phyloP scores from a whole-genome alignment of 768 basidiomycete genomes.

The Mycena floridula region DNA sequence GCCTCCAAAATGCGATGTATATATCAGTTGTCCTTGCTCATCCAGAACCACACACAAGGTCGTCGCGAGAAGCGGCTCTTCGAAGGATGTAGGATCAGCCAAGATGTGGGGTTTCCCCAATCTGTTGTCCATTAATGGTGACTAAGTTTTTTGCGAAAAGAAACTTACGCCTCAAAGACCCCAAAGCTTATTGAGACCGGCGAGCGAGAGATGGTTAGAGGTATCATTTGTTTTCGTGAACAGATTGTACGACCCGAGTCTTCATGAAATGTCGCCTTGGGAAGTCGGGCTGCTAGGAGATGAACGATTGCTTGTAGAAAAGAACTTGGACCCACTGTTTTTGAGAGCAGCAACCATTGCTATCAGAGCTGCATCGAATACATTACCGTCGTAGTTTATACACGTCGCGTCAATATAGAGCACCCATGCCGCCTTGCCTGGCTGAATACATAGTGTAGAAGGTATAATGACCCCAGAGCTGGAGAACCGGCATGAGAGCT shows the following conservation, averaged over 20 bases:
- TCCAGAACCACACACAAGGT: conserved; percentile 59
- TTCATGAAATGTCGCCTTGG: conserved; percentile 64
- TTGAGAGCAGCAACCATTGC: conserved; percentile 83
- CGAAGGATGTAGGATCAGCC: conserved; percentile 85
- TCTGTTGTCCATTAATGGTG: conserved; percentile 26
- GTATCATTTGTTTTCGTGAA: conserved; percentile 38
- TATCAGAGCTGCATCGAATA: conserved; percentile 82
- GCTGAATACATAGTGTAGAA: conserved; percentile 70
- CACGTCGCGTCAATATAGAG: conserved; percentile 94
- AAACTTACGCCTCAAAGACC: conserved; percentile 70
- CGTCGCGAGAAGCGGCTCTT: conserved; percentile 79
- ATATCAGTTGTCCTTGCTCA: conserved; percentile 39
- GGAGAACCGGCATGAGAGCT: no score
- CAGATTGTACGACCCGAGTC: conserved; percentile 61
- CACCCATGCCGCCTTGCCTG: conserved; percentile 81
- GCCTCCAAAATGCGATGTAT: conserved; percentile 51
- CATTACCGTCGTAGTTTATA: conserved; percentile 97
- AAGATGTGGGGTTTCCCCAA: conserved; percentile 63
- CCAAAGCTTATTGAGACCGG: conserved; percentile 66
- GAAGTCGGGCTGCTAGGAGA: conserved; percentile 31
- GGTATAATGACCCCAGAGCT: conserved; percentile 67
- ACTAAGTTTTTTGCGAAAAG: no score
- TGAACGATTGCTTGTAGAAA: not conserved
- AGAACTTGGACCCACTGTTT: conserved; percentile 55
- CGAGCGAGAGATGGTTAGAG: conserved; percentile 40